A percentile compares a stretch with the other conserved stretches of the same genome.
These are phyloP conservation scores for Dipodascus geniculatus DNA, from an alignment of 805 yeast species.

Conservation along the genomic window DNA sequence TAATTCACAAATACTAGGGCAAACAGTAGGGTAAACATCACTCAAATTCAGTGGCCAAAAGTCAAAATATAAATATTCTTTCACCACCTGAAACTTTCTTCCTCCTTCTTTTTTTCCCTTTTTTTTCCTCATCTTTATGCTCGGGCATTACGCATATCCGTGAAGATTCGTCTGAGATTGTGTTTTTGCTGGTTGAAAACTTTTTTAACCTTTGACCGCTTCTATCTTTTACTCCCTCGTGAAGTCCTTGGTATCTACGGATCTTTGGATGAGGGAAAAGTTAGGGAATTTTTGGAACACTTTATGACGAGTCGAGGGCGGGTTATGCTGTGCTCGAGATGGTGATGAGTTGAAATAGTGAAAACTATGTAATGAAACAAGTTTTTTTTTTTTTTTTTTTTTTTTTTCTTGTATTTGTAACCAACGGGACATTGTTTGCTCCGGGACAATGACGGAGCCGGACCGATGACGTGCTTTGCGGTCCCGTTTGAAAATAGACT, in stretches of 20 bases:
- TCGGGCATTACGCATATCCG: constrained; percentile 99
- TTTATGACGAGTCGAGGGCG: too few relatives aligned
- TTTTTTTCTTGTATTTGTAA: too few relatives aligned
- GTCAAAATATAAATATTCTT: not conserved
- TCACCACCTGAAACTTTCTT: not conserved
- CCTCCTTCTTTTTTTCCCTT: constrained; percentile 4
- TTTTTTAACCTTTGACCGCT: constrained; percentile 76
- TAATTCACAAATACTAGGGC: too few relatives aligned
- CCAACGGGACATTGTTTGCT: too few relatives aligned
- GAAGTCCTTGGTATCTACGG: constrained; percentile 10
- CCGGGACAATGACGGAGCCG: too few relatives aligned
- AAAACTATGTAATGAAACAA: too few relatives aligned
- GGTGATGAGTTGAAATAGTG: too few relatives aligned
- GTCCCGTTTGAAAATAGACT: too few relatives aligned
- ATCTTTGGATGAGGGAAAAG: constrained; percentile 4
- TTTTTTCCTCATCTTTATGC: constrained; percentile 77
- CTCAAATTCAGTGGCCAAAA: not conserved
- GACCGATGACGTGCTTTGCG: too few relatives aligned
- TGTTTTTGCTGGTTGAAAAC: constrained; percentile 99
- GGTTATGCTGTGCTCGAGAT: too few relatives aligned
- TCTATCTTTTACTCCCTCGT: constrained; percentile 18
- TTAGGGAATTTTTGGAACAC: constrained; percentile 30
- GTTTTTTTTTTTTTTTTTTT: too few relatives aligned
- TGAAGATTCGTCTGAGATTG: constrained; percentile 99
- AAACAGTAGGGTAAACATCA: too few relatives aligned